Percentiles rank a stretch among this genome's conserved stretches.
Conservation (phyloP, 2,329 filamentous ascomycete genomes). For the Ascochyta pisi region DNA sequence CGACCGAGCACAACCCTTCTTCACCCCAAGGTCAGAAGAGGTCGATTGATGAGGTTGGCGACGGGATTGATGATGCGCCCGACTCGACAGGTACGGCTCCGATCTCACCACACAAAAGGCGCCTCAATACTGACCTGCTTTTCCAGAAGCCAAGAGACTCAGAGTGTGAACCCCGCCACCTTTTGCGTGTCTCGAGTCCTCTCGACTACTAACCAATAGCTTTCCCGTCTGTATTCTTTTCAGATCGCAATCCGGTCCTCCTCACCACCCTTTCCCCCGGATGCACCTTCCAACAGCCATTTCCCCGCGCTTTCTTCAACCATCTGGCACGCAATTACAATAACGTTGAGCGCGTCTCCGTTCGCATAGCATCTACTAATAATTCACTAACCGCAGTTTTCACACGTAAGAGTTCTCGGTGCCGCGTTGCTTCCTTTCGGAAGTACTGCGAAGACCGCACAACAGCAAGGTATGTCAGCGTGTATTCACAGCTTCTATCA, state of each 20-base stretch:
- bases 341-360: background rate
- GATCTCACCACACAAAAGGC: constrained; percentile 2
- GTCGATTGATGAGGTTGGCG: constrained; percentile 42
- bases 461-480: constrained; percentile 15
- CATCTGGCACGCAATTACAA: background rate
- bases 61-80: constrained; percentile 35
- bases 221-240: constrained; percentile 2
- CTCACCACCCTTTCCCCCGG: background rate
- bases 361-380: constrained; percentile 13
- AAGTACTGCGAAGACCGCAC: background rate
- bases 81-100: constrained; percentile 36
- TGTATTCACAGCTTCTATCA: background rate
- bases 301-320: background rate
- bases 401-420: background rate
- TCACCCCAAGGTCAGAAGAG: constrained; percentile 45
- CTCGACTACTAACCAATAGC: constrained; percentile 31
- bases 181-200: constrained; percentile 21
- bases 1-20: constrained; percentile 26
- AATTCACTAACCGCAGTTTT: constrained; percentile 10
- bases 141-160: constrained; percentile 41
- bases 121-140: constrained; percentile 18
- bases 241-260: background rate
- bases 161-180: constrained; percentile 37
- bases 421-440: background rate
- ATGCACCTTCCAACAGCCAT: background rate